Conservation (phyloP, 345 rosid genomes). For the Alliaria petiolata region DNA sequence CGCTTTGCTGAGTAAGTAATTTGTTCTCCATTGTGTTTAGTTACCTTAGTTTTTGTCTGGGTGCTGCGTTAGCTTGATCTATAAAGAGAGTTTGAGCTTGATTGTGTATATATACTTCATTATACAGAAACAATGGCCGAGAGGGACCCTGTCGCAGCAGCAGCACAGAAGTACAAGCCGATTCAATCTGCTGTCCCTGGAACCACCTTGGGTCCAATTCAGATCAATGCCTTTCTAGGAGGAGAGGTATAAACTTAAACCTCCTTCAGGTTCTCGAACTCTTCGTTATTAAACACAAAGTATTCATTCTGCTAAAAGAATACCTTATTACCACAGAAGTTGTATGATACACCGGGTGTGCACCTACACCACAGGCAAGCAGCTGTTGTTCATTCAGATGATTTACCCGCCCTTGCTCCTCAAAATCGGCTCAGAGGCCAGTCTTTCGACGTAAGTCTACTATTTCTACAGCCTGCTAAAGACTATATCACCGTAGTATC, state of each 20-base stretch:
- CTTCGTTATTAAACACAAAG: background rate
- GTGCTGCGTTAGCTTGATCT: background rate
- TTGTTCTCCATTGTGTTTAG: background rate
- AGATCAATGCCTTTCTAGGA: slow-evolving; percentile 84
- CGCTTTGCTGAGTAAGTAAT: slow-evolving; percentile 77
- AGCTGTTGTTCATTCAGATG: slow-evolving; percentile 87
- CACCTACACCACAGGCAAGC: slow-evolving; percentile 98
- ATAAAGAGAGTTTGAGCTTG: background rate
- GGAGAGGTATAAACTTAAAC: slow-evolving; percentile 65
- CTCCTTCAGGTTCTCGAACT: slow-evolving; percentile 1
- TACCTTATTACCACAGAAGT: slow-evolving; percentile 45
- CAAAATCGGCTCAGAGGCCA: slow-evolving; percentile 81
- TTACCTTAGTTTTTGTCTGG: background rate
- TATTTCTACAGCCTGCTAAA: background rate
- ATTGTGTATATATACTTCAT: background rate
- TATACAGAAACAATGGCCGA: slow-evolving; percentile 67
- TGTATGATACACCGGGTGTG: slow-evolving; percentile 92
- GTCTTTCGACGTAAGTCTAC: slow-evolving; percentile 53
- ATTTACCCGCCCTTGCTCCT: slow-evolving; percentile 92
- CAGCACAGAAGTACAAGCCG: slow-evolving; percentile 83
- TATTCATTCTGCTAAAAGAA: background rate
- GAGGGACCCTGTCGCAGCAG: slow-evolving; percentile 90
- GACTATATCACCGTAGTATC: background rate
- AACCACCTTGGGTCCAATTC: slow-evolving; percentile 93
- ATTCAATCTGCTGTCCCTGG: slow-evolving; percentile 98